Base-by-base conservation (phyloP, 164 flowering plant species). In the Sedum album region DNA sequence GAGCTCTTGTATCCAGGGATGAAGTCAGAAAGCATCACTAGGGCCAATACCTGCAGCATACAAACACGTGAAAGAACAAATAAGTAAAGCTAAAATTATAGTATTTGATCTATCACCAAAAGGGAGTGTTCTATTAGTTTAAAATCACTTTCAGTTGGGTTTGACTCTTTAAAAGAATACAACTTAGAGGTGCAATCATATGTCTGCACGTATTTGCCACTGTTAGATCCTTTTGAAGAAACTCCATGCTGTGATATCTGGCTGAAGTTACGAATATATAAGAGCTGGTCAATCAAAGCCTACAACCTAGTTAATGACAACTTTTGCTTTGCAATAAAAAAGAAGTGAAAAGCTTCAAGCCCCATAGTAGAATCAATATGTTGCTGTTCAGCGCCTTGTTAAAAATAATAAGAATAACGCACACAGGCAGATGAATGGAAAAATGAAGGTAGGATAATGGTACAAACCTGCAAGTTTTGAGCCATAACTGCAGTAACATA, bases 401-500 rank as follows among this genome's bases (percentile, higher is more conserved):
- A 55, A 8, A 35, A 28, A 26, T 30, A 57, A 26, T 11, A 57
- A 33, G 57, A 51, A 51, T 51, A 14, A 28, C 5, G 15, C 33
- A 57, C 18, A 5, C 62, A 57, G 13, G 13, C 8, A 26, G 17
- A 26, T 33, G 62, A 20, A 57, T 0, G 30, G 31, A 55, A 31
- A 55, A 9, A 25, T 4, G 23, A 14, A 49, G 7, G 23, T 53
- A 23, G 17, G 28, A 53, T 53, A 23, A 30, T 10, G 28, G 62
- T 30, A 57, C 17, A 11, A 13, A 93, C 97, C 97, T 90, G 96
- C 51, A 88, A 73, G 70, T 82, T 93, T 68, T 80, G 75, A 28
- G 98, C 96, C 76, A 89, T 41, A 17, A 86, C 85, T 36, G 81
- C 66, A 26, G 84, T 79, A 66, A 86, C 90, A 79, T 88, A 93